Conservation (phyloP, 306 rosid genomes). For the Canavalia ensiformis region DNA sequence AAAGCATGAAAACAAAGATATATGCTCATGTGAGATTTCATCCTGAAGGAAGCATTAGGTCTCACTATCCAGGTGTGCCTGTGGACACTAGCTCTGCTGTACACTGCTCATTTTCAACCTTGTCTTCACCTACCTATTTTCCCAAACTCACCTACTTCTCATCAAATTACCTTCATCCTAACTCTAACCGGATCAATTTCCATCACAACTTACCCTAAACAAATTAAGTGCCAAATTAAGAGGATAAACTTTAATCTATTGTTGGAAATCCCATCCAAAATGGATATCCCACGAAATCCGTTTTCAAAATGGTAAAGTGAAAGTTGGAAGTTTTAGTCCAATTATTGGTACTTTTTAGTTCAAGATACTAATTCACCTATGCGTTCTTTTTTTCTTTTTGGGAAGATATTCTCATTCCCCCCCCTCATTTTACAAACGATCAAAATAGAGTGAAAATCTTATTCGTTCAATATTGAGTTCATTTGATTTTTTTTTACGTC, state of each 20-base stretch:
- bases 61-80: constrained; percentile 36
- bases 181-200: no score
- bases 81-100: constrained; percentile 11
- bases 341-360: constrained; percentile 38
- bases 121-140: constrained; percentile 21
- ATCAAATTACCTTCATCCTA: background rate
- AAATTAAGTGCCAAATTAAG: constrained; percentile 12
- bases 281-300: constrained; percentile 42
- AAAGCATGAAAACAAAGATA: constrained; percentile 41
- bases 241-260: constrained; percentile 26
- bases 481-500: no score
- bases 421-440: no score
- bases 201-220: background rate
- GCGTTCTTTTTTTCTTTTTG: no score
- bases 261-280: constrained; percentile 33
- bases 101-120: constrained; percentile 34
- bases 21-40: constrained; percentile 43
- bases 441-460: no score
- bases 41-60: constrained; percentile 20
- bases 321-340: constrained; percentile 32
- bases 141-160: constrained; percentile 33
- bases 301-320: background rate
- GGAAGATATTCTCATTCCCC: no score
- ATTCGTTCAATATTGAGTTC: no score
- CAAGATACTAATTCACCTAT: constrained; percentile 4